Evolutionary conservation across 352 stramenopile genomes (phyloP).

Genomic region (Pythium plurisporium): DNA sequence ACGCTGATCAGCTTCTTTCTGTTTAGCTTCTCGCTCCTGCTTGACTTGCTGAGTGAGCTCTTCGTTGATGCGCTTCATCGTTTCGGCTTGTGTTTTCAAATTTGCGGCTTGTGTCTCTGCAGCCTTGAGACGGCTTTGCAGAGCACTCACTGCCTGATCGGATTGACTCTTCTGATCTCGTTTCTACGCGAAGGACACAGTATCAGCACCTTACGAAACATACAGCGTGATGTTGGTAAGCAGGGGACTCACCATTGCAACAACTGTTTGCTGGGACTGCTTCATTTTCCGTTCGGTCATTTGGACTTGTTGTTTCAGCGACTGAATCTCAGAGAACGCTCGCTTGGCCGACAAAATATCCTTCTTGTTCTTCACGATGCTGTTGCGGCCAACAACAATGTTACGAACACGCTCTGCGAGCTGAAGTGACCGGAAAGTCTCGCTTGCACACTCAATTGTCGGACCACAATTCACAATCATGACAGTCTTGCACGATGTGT

Average conservation of each 20-base stretch:
- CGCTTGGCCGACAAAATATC: constrained; percentile 90
- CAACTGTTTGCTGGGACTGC: constrained; percentile 89
- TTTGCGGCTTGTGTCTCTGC: constrained; percentile 68
- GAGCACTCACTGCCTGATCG: constrained; percentile 78
- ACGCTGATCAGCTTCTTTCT: constrained; percentile 62
- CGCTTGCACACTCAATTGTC: constrained; percentile 70
- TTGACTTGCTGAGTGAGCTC: constrained; percentile 68
- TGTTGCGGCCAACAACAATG: constrained; percentile 74
- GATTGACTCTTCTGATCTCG: constrained; percentile 90
- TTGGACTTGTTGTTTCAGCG: constrained; percentile 90
- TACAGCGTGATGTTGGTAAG: constrained; percentile 2
- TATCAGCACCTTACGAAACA: too few species aligned
- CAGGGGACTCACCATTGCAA: constrained; percentile 79
- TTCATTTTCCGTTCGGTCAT: constrained; percentile 78
- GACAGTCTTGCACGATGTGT: constrained; percentile 89
- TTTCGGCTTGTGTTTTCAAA: constrained; percentile 57
- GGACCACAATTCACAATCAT: constrained; percentile 93
- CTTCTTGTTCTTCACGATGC: constrained; percentile 83
- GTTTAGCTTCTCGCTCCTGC: constrained; percentile 61
- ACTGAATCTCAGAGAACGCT: constrained; percentile 92
- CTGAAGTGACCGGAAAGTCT: constrained; percentile 87
- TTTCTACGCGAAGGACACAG: too few species aligned
- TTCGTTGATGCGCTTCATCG: constrained; percentile 61
- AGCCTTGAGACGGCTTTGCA: constrained; percentile 76
- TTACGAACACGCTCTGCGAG: constrained; percentile 80